phyloP scores from a whole-genome alignment of 2,329 filamentous ascomycete genomes.

The Graphilbum sp. region DNA sequence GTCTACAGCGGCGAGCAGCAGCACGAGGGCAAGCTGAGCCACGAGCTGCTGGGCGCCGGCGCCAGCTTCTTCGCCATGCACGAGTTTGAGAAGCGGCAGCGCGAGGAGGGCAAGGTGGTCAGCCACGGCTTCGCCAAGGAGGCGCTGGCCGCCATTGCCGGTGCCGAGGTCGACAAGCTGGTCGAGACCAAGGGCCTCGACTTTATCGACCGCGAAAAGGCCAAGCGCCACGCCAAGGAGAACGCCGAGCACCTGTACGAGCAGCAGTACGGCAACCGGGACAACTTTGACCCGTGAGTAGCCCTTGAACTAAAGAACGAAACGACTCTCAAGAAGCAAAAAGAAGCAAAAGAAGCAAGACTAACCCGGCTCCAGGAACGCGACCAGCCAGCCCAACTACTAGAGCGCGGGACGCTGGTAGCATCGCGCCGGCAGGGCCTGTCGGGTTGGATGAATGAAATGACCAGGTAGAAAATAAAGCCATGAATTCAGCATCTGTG shows the following conservation, averaged over 20 bases:
- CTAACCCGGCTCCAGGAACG: neutral
- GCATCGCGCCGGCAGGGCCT: too few species aligned
- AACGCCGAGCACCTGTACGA: constrained; percentile 46
- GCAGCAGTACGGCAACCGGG: constrained; percentile 36
- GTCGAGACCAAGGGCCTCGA: constrained; percentile 55
- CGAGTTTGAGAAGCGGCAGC: constrained; percentile 61
- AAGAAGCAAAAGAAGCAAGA: neutral
- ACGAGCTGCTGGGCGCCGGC: constrained; percentile 60
- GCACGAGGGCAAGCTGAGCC: constrained; percentile 48
- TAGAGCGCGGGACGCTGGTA: too few species aligned
- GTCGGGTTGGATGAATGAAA: too few species aligned
- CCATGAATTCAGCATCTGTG: too few species aligned
- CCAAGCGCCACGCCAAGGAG: constrained; percentile 40
- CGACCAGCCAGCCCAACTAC: constrained; percentile 1
- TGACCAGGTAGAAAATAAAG: too few species aligned
- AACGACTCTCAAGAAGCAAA: neutral
- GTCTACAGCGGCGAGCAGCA: constrained; percentile 20
- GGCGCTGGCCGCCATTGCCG: constrained; percentile 53
- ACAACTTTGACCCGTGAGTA: constrained; percentile 41
- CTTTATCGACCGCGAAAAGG: constrained; percentile 38
- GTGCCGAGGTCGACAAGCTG: constrained; percentile 61
- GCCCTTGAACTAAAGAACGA: neutral
- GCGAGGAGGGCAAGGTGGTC: constrained; percentile 52
- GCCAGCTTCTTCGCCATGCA: constrained; percentile 70
- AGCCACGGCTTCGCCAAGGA: constrained; percentile 66